Evolutionary conservation across 148 eudicot species (phyloP), one percentile per base, ranked within the genome.

Genomic region (Nepenthes gracilis): DNA sequence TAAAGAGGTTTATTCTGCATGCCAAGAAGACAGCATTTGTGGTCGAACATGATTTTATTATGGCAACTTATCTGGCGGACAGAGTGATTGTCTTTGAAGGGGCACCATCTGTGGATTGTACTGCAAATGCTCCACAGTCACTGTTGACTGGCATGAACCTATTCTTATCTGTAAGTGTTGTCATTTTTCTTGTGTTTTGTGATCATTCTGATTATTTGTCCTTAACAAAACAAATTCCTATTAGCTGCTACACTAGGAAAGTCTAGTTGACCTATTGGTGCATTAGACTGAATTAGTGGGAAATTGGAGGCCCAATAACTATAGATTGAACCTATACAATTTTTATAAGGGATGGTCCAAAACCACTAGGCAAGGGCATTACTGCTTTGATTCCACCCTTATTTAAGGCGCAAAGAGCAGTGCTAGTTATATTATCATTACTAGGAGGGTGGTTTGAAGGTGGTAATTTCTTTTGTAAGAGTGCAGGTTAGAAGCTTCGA

Each of bases 11-110:
- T 64, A 85, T 92, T 63, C 88, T 92, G 37, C 98, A 85, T 70
- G 94, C 94, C 9, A 92, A 88, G 75, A 92, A 92, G 82, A 88
- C 98, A 8, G 98, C 98, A 23, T 92, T 92, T 74, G 77, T 92
- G 64, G 98, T 92, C 7, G 98, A 92, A 73, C 98, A 92, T 58
- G 98, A 92, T 72, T 92, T 92, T 54, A 92, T 92, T 1, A 92
- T 92, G 98, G 94, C 98, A 57, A 88, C 94, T 43, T 92, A 92
- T 75, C 73, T 92, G 72, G 98, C 98, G 1, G 96, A 92, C 67
- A 74, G 94, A 68, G 98, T 92, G 55, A 82, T 92, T 69, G 96
- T 88, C 54, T 92, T 82, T 43, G 98, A 92, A 70, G 96, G 98
- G 54, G 62, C 23, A 23, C 83, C 96, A 23, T 92, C 97, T 1